Conservation (phyloP, 2,329 filamentous ascomycete species). For the Talaromyces sp. region DNA sequence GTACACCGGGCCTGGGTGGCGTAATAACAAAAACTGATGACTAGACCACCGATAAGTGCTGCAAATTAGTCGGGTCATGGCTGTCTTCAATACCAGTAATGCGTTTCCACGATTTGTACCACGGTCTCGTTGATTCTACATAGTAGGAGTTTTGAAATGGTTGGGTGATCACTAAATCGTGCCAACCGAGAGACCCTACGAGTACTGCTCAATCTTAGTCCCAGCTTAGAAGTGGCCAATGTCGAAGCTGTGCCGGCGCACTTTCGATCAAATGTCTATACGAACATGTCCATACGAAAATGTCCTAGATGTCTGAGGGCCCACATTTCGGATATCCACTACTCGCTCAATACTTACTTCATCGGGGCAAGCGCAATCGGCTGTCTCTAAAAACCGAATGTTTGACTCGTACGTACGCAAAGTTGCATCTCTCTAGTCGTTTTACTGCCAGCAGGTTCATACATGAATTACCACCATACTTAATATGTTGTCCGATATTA, state of each 20-base stretch:
- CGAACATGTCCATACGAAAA: not conserved
- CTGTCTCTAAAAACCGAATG: not conserved
- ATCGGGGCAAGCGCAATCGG: not conserved
- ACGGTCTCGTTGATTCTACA: not conserved
- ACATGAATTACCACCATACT: not conserved
- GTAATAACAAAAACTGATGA: not conserved
- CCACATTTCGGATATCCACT: not conserved
- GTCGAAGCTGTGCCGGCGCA: not conserved
- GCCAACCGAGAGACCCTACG: not conserved
- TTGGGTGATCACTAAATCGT: not conserved
- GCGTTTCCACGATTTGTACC: not conserved
- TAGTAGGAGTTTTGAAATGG: no score
- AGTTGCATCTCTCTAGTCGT: no score
- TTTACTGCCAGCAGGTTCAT: not conserved
- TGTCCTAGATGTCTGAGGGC: not conserved
- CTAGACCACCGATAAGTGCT: not conserved
- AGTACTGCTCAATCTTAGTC: not conserved
- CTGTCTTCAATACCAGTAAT: not conserved
- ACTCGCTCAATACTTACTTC: not conserved
- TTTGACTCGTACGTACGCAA: not conserved
- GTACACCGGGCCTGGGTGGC: not conserved
- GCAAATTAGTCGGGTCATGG: no score
- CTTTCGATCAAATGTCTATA: not conserved
- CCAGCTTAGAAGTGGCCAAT: not conserved
- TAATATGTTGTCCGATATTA: not conserved